These are phyloP conservation scores for Phytophthora idaei DNA, from an alignment of 352 stramenopile genomes.

Conservation along the genomic window DNA sequence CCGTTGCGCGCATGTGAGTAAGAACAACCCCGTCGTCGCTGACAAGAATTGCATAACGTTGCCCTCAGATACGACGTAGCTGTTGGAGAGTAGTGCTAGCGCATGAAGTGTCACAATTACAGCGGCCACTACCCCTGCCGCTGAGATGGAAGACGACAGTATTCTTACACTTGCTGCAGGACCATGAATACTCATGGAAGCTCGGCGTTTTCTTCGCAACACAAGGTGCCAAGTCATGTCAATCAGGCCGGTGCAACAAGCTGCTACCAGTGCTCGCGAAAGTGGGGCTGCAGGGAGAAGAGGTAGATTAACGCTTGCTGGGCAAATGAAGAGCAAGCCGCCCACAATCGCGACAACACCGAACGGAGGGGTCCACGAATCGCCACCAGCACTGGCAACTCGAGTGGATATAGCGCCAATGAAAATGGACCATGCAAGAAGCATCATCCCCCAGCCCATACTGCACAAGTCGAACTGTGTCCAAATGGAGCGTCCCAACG, in stretches of 20 bases:
- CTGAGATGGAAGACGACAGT: constrained; percentile 14
- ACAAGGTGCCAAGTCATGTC: constrained; percentile 24
- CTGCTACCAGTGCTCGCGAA: constrained; percentile 35
- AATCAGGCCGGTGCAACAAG: constrained; percentile 28
- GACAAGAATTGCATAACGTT: constrained; percentile 76
- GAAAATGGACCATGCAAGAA: constrained; percentile 54
- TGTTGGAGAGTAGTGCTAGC: constrained; percentile 81
- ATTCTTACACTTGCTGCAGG: not conserved
- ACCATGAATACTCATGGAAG: not conserved
- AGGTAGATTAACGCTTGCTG: constrained; percentile 31
- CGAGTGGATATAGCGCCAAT: constrained; percentile 18
- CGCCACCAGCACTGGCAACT: not conserved
- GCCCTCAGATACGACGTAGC: constrained; percentile 83
- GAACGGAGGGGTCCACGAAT: constrained; percentile 16
- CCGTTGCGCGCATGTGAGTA: constrained; percentile 40
- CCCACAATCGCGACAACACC: constrained; percentile 9
- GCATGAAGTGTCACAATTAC: constrained; percentile 64
- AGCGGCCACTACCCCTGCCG: constrained; percentile 37
- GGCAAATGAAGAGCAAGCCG: constrained; percentile 25
- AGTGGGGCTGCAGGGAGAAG: constrained; percentile 36
- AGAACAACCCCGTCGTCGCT: constrained; percentile 53
- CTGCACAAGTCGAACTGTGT: constrained; percentile 86
- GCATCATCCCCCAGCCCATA: constrained; percentile 71
- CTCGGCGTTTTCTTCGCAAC: constrained; percentile 2
- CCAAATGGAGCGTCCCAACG: constrained; percentile 79